A percentile compares a stretch with the other conserved stretches of the same genome.
Evolutionary conservation across 371 early-diverging fungal genomes (phyloP).

Genomic region (Actinomortierella wolfii): DNA sequence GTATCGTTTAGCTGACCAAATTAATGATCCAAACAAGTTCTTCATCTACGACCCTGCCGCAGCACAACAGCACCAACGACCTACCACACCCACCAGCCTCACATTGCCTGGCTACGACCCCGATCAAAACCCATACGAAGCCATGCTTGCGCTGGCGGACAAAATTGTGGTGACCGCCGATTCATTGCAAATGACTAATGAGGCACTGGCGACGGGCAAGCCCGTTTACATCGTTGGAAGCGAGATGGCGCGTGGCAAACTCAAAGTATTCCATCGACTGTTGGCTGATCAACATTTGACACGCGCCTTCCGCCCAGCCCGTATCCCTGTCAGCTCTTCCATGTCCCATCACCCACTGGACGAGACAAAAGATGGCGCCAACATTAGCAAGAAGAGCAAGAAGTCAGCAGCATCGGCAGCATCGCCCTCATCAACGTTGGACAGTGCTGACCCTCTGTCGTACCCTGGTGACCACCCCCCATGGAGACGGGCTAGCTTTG

Average conservation of each 20-base stretch:
- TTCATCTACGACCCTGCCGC: conserved; percentile 35
- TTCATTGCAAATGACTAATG: conserved; percentile 42
- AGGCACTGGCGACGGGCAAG: conserved; percentile 40
- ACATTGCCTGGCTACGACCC: no score
- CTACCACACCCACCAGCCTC: no score
- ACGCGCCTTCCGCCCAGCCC: conserved; percentile 42
- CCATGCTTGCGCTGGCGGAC: conserved; percentile 40
- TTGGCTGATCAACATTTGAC: conserved; percentile 18
- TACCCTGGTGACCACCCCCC: conserved; percentile 39
- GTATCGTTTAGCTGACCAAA: neutral
- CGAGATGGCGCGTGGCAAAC: conserved; percentile 38
- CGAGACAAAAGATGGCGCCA: neutral
- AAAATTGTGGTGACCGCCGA: conserved; percentile 43
- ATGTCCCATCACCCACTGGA: neutral
- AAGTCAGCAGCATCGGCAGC: no score
- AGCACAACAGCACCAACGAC: no score
- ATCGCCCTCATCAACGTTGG: neutral
- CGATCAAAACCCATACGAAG: conserved; percentile 13
- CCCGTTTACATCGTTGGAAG: conserved; percentile 40
- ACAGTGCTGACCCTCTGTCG: conserved; percentile 31
- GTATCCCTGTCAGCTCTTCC: conserved; percentile 12
- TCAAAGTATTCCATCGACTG: conserved; percentile 41
- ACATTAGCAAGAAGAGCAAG: neutral
- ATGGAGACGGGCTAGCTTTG: conserved; percentile 14
- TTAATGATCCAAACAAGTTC: conserved; percentile 22